A percentile compares a stretch with the other conserved stretches of the same genome.
phyloP scores from a whole-genome alignment of 768 basidiomycete species.

The Kondoa subrosea region DNA sequence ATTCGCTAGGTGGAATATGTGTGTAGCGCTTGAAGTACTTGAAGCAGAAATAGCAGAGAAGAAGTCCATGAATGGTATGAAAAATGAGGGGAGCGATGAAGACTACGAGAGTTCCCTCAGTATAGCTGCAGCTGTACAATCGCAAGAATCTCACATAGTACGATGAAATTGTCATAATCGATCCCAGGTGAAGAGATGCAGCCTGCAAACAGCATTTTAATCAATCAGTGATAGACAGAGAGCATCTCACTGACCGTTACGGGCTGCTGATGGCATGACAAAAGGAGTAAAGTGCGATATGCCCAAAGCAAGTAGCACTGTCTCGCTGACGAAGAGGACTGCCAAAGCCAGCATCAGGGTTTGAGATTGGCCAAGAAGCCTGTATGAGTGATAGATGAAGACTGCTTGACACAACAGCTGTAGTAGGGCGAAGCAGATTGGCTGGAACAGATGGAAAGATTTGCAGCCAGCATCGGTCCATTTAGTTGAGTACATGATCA shows the following conservation, averaged over 20 bases:
- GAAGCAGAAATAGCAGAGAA: background rate
- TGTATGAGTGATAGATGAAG: background rate
- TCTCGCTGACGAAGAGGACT: background rate
- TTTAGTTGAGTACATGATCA: background rate
- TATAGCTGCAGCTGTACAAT: background rate
- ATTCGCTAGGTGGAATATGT: background rate
- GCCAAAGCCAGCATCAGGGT: background rate
- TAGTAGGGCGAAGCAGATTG: background rate
- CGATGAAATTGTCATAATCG: background rate
- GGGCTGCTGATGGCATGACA: background rate
- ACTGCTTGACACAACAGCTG: background rate
- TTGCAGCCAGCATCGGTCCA: background rate
- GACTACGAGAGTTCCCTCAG: background rate
- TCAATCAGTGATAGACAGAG: background rate
- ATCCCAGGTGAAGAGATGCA: background rate
- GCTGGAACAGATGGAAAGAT: background rate
- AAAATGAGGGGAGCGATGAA: background rate
- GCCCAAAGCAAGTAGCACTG: background rate
- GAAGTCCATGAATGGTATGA: background rate
- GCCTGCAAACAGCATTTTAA: background rate
- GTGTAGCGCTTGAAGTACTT: background rate
- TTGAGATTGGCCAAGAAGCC: background rate
- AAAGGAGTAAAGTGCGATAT: background rate
- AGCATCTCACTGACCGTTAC: background rate
- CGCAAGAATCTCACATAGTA: background rate